phyloP scores from a whole-genome alignment of 2,329 filamentous ascomycete species.

The Alternaria rosae region DNA sequence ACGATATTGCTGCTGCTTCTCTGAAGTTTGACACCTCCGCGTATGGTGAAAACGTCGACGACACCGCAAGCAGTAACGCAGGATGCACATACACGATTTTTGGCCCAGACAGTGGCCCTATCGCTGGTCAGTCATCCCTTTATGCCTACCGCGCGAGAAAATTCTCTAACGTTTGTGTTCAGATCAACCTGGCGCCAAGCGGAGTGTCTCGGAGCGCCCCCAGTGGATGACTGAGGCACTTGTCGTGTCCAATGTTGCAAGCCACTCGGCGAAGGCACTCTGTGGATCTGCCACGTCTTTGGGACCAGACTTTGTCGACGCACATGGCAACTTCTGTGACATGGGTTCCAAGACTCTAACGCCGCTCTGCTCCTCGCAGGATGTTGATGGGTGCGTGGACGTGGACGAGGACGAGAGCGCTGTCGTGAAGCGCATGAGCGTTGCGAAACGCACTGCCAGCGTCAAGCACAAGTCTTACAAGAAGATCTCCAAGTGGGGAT shows the following conservation, averaged over 20 bases:
- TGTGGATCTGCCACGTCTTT: neutral
- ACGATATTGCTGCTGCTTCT: neutral
- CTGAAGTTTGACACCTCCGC: neutral
- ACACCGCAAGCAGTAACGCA: neutral
- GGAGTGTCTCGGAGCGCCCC: neutral
- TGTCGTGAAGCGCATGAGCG: neutral
- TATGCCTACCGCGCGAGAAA: neutral
- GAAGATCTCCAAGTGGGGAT: neutral
- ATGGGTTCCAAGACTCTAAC: neutral
- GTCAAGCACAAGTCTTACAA: conserved; percentile 1
- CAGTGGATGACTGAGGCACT: neutral
- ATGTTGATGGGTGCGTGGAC: neutral
- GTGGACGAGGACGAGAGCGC: neutral
- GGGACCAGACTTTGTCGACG: neutral
- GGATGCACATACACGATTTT: neutral
- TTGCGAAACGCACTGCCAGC: neutral
- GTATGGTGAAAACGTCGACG: neutral
- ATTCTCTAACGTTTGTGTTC: neutral
- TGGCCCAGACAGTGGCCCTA: neutral
- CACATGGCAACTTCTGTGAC: neutral
- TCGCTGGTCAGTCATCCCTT: neutral
- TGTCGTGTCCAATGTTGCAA: neutral
- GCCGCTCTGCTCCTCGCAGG: neutral
- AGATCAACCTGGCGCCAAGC: neutral
- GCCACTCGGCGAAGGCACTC: neutral